These are phyloP conservation scores for Phialophora chinensis DNA, from an alignment of 2,329 filamentous ascomycete species.

Conservation along the genomic window DNA sequence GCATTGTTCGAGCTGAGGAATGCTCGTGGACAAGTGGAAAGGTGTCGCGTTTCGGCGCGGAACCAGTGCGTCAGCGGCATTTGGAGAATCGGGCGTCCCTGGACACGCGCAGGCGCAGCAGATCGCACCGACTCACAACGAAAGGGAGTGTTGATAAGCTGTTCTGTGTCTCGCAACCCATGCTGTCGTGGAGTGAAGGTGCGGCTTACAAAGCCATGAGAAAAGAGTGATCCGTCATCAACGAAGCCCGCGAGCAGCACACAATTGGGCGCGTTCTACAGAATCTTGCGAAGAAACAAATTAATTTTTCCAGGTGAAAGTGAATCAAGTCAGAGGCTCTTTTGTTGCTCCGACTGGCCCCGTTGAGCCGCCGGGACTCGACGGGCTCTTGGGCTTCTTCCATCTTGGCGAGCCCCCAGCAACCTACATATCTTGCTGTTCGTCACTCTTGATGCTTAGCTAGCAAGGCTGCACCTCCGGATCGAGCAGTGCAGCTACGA, in stretches of 20 bases:
- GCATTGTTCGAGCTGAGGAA: slow-evolving; percentile 15
- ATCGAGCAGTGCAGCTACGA: neutral
- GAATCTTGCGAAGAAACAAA: neutral
- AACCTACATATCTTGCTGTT: no score
- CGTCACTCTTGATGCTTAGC: neutral
- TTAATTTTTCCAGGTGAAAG: slow-evolving; percentile 3
- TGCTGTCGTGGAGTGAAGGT: slow-evolving; percentile 11
- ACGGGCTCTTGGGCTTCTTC: neutral
- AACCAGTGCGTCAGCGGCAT: slow-evolving; percentile 38
- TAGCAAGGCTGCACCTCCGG: neutral
- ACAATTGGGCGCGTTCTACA: slow-evolving; percentile 15
- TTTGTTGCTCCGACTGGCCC: neutral
- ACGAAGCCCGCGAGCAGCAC: neutral
- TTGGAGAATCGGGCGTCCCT: slow-evolving; percentile 19
- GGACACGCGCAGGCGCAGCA: neutral
- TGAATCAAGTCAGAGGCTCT: slow-evolving; percentile 1
- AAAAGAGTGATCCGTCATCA: neutral
- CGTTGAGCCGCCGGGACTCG: neutral
- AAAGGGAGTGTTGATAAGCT: neutral
- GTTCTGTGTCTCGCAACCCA: slow-evolving; percentile 20
- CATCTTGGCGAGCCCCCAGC: neutral
- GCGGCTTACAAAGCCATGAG: neutral
- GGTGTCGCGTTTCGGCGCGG: slow-evolving; percentile 37
- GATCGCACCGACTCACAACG: neutral
- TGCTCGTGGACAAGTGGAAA: slow-evolving; percentile 27